These are phyloP conservation scores for Nitzschia sp. DNA, from an alignment of 108 stramenopile species.

Conservation along the genomic window DNA sequence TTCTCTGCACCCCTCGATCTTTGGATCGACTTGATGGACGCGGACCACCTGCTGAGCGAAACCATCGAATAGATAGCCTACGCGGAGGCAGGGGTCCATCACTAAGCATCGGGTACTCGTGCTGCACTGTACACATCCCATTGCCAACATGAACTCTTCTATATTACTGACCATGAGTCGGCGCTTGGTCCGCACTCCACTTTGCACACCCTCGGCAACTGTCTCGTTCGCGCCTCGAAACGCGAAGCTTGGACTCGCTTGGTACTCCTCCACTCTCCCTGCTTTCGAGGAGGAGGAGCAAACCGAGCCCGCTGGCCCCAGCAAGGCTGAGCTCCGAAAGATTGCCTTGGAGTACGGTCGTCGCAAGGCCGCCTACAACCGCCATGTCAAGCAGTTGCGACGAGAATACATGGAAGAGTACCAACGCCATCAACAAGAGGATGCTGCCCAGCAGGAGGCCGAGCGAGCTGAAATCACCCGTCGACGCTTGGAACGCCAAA, in stretches of 20 bases:
- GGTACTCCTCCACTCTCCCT: slow-evolving; percentile 21
- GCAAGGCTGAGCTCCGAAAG: slow-evolving; percentile 15
- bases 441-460: slow-evolving; percentile 49
- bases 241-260: not conserved
- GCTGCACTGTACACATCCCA: no score
- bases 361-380: slow-evolving; percentile 59
- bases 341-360: slow-evolving; percentile 51
- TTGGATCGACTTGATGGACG: not conserved
- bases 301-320: slow-evolving; percentile 6
- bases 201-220: not conserved
- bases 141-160: not conserved
- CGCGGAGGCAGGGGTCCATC: no score
- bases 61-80: no score
- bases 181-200: not conserved
- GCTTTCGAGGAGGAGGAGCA: slow-evolving; percentile 15
- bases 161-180: not conserved
- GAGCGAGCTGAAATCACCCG: slow-evolving; percentile 37
- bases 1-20: slow-evolving; percentile 4
- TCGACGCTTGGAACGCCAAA: slow-evolving; percentile 64
- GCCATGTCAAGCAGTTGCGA: slow-evolving; percentile 61
- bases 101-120: no score
- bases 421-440: slow-evolving; percentile 48
- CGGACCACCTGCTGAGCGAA: no score
- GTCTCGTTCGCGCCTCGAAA: not conserved
- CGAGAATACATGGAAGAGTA: slow-evolving; percentile 68